A percentile compares a stretch with the other conserved stretches of the same genome.
These are phyloP conservation scores for Anastatica hierochuntica DNA, from an alignment of 345 rosid species.

Conservation along the genomic window DNA sequence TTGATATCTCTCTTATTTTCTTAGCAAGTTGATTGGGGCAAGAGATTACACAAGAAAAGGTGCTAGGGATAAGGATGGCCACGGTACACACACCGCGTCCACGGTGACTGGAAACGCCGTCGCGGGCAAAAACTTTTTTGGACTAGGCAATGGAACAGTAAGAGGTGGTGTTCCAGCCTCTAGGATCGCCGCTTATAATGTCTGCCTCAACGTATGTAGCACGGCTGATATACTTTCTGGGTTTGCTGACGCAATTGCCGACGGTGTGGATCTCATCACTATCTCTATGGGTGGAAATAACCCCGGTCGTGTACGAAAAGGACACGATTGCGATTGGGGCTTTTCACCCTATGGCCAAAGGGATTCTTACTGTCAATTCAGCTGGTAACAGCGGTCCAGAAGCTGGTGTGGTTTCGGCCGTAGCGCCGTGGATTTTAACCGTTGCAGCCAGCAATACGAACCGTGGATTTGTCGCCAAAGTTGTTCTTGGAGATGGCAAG, in stretches of 20 bases:
- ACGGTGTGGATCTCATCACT: slow-evolving; percentile 42
- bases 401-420: not conserved
- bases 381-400: slow-evolving; percentile 37
- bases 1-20: no score
- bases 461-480: slow-evolving; percentile 29
- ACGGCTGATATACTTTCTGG: slow-evolving; percentile 21
- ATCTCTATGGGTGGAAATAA: slow-evolving; percentile 38
- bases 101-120: slow-evolving; percentile 41
- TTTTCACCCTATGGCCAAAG: slow-evolving; percentile 47
- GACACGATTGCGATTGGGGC: slow-evolving; percentile 35
- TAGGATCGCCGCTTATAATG: slow-evolving; percentile 38
- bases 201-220: slow-evolving; percentile 6
- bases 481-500: slow-evolving; percentile 36
- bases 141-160: slow-evolving; percentile 36
- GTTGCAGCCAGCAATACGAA: slow-evolving; percentile 43
- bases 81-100: slow-evolving; percentile 51
- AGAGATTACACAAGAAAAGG: slow-evolving; percentile 24
- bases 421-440: slow-evolving; percentile 41
- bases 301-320: no score
- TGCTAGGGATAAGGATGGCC: slow-evolving; percentile 27
- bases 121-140: slow-evolving; percentile 20
- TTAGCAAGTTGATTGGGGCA: slow-evolving; percentile 49
- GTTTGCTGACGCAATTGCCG: slow-evolving; percentile 61
- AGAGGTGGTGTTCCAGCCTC: slow-evolving; percentile 48
- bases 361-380: slow-evolving; percentile 34